phyloP scores from a whole-genome alignment of 2,329 filamentous ascomycete genomes.

The Scytalidium lignicola region DNA sequence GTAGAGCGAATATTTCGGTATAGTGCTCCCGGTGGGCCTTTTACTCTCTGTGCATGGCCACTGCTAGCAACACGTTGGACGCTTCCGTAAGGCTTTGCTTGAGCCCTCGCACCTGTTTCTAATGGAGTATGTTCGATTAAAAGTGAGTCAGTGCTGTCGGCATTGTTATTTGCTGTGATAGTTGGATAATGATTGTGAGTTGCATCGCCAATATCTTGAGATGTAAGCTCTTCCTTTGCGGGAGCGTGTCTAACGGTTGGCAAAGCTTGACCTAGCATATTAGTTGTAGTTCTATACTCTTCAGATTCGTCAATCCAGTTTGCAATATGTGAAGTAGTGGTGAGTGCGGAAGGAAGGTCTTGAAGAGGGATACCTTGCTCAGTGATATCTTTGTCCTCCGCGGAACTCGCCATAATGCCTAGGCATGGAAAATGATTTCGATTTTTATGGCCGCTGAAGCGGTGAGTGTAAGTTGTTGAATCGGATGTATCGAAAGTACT shows the following conservation, averaged over 20 bases:
- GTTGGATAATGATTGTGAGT: not conserved
- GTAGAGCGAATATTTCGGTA: constrained; percentile 17
- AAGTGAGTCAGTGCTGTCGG: not conserved
- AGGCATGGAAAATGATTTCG: not conserved
- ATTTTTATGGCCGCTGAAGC: not conserved
- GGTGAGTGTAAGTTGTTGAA: not conserved
- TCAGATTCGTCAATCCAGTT: not conserved
- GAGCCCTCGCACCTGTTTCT: not conserved
- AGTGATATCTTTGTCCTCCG: not conserved
- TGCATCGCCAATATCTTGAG: not conserved
- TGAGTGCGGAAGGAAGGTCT: not conserved
- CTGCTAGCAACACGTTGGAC: not conserved
- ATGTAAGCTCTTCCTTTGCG: not conserved
- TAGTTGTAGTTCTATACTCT: not conserved
- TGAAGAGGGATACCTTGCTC: not conserved
- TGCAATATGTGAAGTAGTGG: not conserved
- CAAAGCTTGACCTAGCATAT: not conserved
- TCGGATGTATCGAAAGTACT: not conserved
- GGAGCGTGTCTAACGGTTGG: not conserved
- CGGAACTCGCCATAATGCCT: not conserved
- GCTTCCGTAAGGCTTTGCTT: constrained; percentile 1
- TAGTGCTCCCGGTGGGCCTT: constrained; percentile 19
- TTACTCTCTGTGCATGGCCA: constrained; percentile 11
- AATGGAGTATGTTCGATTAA: not conserved
- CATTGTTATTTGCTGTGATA: not conserved